Conservation (phyloP, 345 rosid genomes). For the Ceriops zippeliana region DNA sequence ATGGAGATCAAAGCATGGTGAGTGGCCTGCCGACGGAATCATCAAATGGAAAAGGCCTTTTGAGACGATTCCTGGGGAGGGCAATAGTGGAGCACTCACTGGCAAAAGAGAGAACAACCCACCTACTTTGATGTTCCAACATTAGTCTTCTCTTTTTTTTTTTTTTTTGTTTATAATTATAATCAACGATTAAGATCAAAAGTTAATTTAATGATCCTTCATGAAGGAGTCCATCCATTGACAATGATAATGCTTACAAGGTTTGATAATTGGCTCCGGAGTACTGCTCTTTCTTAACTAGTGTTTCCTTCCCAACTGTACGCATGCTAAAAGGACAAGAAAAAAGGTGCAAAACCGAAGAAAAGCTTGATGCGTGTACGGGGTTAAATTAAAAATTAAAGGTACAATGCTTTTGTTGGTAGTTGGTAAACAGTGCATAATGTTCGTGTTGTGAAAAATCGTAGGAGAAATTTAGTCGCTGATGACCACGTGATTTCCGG, state of each 20-base stretch:
- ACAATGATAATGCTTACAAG: constrained; percentile 27
- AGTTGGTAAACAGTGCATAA: too few relatives aligned
- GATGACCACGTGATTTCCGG: too few relatives aligned
- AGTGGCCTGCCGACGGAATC: constrained; percentile 47
- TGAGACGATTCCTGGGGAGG: constrained; percentile 29
- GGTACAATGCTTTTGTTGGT: too few relatives aligned
- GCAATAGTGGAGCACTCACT: constrained; percentile 38
- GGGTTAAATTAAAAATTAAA: too few relatives aligned
- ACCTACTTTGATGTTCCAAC: constrained; percentile 14
- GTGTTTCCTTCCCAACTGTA: too few relatives aligned
- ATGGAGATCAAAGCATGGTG: constrained; percentile 37
- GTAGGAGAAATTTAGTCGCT: too few relatives aligned
- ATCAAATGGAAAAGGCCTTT: constrained; percentile 15
- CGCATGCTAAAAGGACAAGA: too few relatives aligned
- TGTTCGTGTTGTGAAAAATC: too few relatives aligned
- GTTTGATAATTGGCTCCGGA: constrained; percentile 19
- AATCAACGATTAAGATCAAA: constrained; percentile 15
- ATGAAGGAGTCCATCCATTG: constrained; percentile 22
- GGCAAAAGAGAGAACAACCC: constrained; percentile 6
- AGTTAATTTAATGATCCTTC: constrained; percentile 24
- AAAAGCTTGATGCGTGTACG: too few relatives aligned
- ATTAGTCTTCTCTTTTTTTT: background rate
- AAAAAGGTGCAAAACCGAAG: too few relatives aligned
- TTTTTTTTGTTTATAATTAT: background rate
- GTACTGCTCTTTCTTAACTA: background rate